phyloP scores from a whole-genome alignment of 1,284 basidiomycete species.

The Ceratobasidium sp. region DNA sequence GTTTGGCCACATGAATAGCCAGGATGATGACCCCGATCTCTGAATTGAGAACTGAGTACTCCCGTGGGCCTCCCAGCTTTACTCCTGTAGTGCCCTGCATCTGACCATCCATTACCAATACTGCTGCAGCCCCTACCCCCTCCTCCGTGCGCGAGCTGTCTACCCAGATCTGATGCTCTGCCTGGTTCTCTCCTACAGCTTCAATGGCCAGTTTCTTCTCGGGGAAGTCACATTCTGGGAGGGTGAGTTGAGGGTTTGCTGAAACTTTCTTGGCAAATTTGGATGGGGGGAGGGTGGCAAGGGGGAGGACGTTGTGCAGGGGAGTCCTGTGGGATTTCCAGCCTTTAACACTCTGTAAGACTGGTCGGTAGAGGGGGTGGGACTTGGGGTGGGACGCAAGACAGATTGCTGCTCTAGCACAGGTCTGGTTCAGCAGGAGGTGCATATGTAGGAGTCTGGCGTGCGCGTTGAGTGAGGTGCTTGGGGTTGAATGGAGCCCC shows the following conservation, averaged over 20 bases:
- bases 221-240: background rate
- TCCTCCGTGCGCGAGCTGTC: background rate
- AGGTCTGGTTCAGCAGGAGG: background rate
- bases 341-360: background rate
- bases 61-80: constrained; percentile 7
- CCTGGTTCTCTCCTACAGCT: background rate
- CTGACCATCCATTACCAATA: background rate
- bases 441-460: background rate
- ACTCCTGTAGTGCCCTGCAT: background rate
- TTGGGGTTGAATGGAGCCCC: background rate
- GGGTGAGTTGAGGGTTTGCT: background rate
- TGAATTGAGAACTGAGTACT: constrained; percentile 46
- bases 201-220: background rate
- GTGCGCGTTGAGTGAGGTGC: background rate
- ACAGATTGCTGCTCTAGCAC: background rate
- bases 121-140: background rate
- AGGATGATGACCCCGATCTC: constrained; percentile 42
- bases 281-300: background rate
- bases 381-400: background rate
- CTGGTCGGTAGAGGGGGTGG: background rate
- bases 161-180: background rate
- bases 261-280: background rate
- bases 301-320: background rate
- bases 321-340: background rate
- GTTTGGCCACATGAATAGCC: background rate